Conservation (phyloP, 345 rosid species). For the Dipteronia sinensis region DNA sequence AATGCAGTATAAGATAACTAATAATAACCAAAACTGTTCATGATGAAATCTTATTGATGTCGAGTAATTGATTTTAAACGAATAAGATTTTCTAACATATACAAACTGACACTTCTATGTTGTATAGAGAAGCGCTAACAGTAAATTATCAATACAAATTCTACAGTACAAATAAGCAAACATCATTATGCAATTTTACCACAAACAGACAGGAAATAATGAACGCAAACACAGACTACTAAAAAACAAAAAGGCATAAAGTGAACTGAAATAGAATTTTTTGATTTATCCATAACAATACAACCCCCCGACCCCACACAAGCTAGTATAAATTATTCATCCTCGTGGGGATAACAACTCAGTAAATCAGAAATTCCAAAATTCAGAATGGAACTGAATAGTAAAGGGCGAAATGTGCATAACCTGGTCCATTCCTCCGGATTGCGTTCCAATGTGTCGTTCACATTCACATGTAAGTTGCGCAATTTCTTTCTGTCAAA, state of each 20-base stretch:
- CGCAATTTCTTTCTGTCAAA: slow-evolving; percentile 88
- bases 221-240: neutral
- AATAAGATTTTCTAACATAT: neutral
- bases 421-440: slow-evolving; percentile 99
- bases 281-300: neutral
- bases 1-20: neutral
- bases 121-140: neutral
- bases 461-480: slow-evolving; percentile 96
- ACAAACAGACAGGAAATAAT: neutral
- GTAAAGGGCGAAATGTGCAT: neutral
- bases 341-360: no score
- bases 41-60: neutral
- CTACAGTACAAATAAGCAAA: neutral
- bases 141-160: neutral
- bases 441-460: slow-evolving; percentile 93
- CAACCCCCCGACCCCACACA: neutral
- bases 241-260: neutral
- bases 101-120: neutral
- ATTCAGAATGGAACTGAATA: neutral
- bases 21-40: no score
- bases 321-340: neutral
- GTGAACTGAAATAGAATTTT: neutral
- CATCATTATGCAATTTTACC: neutral
- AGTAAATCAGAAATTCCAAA: no score
- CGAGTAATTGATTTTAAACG: neutral